Evolutionary conservation across 306 rosid genomes (phyloP).

Genomic region (Fragaria nilgerrensis): DNA sequence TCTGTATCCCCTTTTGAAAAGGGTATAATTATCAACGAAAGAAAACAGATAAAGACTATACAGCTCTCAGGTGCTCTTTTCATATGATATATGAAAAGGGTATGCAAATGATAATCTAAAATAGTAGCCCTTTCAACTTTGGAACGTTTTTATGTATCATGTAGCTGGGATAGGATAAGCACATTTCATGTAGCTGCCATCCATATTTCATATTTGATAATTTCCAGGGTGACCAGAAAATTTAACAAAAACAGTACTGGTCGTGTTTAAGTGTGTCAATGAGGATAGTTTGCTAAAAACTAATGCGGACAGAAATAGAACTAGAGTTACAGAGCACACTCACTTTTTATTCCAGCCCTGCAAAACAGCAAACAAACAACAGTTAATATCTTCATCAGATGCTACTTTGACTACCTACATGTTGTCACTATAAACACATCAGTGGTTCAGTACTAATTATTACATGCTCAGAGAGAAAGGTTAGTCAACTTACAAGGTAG

Average conservation of each 20-base stretch:
- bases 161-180: neutral
- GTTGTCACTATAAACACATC: neutral
- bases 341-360: conserved; percentile 99
- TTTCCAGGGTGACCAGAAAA: neutral
- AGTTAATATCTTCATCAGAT: conserved; percentile 9
- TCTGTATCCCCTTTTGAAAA: conserved; percentile 50
- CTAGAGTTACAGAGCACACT: conserved; percentile 31
- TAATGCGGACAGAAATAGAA: conserved; percentile 24
- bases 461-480: neutral
- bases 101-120: neutral
- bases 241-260: neutral
- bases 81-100: neutral
- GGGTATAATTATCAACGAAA: conserved; percentile 43
- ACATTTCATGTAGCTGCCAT: neutral
- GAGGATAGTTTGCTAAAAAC: conserved; percentile 18
- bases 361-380: conserved; percentile 40
- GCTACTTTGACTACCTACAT: conserved; percentile 4
- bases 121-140: neutral
- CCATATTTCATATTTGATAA: neutral
- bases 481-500: conserved; percentile 75
- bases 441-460: neutral
- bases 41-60: conserved; percentile 19
- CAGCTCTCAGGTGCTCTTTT: conserved; percentile 8
- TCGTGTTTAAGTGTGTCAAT: neutral
- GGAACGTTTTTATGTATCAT: neutral